Conservation (phyloP, 2,329 filamentous ascomycete genomes). For the Arachnomyces sp. region DNA sequence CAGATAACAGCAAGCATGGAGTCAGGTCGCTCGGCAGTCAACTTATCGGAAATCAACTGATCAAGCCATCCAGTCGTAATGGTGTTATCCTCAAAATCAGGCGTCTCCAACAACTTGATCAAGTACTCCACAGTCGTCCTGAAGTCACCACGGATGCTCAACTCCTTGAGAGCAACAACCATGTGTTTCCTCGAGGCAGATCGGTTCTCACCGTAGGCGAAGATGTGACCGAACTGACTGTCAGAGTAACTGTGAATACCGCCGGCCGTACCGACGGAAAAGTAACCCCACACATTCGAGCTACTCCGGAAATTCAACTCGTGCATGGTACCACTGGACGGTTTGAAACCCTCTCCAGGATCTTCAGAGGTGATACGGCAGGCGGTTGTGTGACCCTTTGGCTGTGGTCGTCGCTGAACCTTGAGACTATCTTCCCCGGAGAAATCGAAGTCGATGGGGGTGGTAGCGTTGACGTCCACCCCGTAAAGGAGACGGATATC, state of each 20-base stretch:
- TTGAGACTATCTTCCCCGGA: conserved; percentile 72
- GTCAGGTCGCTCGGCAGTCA: conserved; percentile 92
- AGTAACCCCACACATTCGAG: conserved; percentile 99
- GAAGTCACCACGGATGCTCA: conserved; percentile 99
- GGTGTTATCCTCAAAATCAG: conserved; percentile 97
- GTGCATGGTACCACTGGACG: conserved; percentile 97
- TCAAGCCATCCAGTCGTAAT: conserved; percentile 99
- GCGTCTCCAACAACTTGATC: conserved; percentile 96
- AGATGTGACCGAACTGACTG: conserved; percentile 98
- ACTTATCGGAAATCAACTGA: conserved; percentile 94
- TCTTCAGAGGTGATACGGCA: conserved; percentile 99
- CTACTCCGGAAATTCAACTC: conserved; percentile 98
- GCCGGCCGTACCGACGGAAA: conserved; percentile 92
- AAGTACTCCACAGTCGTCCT: conserved; percentile 97
- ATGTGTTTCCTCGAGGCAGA: conserved; percentile 96
- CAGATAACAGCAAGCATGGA: conserved; percentile 89
- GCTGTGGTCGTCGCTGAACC: conserved; percentile 79
- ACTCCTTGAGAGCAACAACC: conserved; percentile 95
- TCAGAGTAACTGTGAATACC: conserved; percentile 99
- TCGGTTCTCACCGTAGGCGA: conserved; percentile 96
- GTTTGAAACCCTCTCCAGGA: conserved; percentile 98
- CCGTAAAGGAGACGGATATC: conserved; percentile 96
- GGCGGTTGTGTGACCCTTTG: conserved; percentile 94
- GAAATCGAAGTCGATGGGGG: conserved; percentile 95
- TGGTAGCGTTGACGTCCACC: conserved; percentile 76